phyloP scores from a whole-genome alignment of 305 asterid genomes.

The Solanum hybrid region DNA sequence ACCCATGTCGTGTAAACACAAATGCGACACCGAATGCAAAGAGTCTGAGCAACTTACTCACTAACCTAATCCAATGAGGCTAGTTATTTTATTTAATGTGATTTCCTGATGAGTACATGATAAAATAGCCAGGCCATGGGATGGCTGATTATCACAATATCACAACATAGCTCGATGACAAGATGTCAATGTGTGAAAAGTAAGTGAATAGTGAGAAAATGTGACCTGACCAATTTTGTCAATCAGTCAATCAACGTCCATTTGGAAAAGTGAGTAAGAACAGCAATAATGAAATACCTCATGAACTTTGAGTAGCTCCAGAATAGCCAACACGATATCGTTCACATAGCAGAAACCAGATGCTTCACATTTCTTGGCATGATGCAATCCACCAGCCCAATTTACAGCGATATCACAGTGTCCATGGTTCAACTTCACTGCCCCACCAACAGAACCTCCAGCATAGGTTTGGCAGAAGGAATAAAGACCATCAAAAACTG shows the following conservation, averaged over 20 bases:
- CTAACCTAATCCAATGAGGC: not conserved
- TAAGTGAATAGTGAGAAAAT: not conserved
- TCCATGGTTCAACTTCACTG: constrained; percentile 15
- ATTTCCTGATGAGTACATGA: not conserved
- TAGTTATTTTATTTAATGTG: not conserved
- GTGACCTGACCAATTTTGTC: not conserved
- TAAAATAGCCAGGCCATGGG: not conserved
- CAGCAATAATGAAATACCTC: constrained; percentile 9
- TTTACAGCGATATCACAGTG: constrained; percentile 18
- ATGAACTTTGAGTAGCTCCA: constrained; percentile 19
- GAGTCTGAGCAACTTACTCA: not conserved
- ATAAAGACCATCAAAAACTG: constrained; percentile 18
- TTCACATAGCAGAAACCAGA: constrained; percentile 21
- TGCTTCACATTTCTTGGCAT: constrained; percentile 19
- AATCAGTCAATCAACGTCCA: not conserved
- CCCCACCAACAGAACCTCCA: constrained; percentile 22
- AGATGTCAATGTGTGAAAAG: not conserved
- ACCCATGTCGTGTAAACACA: not conserved
- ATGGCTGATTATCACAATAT: not conserved
- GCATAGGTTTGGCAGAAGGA: constrained; percentile 20
- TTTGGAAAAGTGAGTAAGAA: not conserved
- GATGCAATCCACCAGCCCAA: constrained; percentile 20
- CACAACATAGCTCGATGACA: not conserved
- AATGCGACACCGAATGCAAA: not conserved
- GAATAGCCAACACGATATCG: constrained; percentile 15